phyloP scores from a whole-genome alignment of 2,329 filamentous ascomycete species.

The Lachnellula suecica region DNA sequence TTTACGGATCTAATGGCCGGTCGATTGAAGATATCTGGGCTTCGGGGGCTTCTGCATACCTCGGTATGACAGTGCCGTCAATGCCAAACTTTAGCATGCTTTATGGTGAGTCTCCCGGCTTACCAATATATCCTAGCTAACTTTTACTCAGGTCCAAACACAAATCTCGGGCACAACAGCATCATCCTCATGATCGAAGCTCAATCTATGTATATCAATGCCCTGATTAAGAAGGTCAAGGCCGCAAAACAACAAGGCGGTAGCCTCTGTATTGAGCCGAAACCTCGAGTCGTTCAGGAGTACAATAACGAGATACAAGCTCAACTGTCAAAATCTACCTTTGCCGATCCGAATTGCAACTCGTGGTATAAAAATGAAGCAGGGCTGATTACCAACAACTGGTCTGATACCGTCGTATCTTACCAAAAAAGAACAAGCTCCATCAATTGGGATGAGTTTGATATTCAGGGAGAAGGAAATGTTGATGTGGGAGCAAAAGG shows the following conservation, averaged over 20 bases:
- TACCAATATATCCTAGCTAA: too few relatives aligned
- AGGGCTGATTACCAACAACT: slow-evolving; percentile 28
- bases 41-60: slow-evolving; percentile 41
- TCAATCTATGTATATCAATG: slow-evolving; percentile 25
- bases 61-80: slow-evolving; percentile 20
- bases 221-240: slow-evolving; percentile 39
- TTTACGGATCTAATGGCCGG: slow-evolving; percentile 44
- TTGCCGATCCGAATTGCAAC: slow-evolving; percentile 25
- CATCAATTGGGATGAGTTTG: slow-evolving; percentile 46
- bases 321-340: slow-evolving; percentile 16
- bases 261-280: slow-evolving; percentile 46
- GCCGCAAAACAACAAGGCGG: slow-evolving; percentile 39
- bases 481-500: slow-evolving; percentile 25
- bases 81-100: slow-evolving; percentile 30
- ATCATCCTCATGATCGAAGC: slow-evolving; percentile 31
- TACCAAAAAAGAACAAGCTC: slow-evolving; percentile 49
- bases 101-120: slow-evolving; percentile 39
- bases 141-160: slow-evolving; percentile 32
- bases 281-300: slow-evolving; percentile 31
- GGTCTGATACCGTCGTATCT: slow-evolving; percentile 46
- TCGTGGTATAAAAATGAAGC: slow-evolving; percentile 28
- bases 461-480: slow-evolving; percentile 33
- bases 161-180: slow-evolving; percentile 29
- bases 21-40: slow-evolving; percentile 51
- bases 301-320: slow-evolving; percentile 26